Evolutionary conservation across 2,329 filamentous ascomycete species (phyloP).

Genomic region (Exophiala bonariae): DNA sequence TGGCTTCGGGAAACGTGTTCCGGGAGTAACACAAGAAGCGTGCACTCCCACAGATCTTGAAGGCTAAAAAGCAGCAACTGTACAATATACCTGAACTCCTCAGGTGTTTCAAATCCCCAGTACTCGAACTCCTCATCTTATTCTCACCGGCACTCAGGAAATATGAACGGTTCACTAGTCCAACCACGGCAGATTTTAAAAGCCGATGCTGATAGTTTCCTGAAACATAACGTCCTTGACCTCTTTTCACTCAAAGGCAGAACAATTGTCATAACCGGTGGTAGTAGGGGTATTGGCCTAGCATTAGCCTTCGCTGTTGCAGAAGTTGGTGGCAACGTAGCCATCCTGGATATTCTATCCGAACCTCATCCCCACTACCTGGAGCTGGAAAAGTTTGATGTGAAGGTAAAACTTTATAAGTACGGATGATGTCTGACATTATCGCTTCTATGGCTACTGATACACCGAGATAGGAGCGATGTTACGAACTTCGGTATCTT

Average conservation of each 20-base stretch:
- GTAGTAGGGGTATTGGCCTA: constrained; percentile 18
- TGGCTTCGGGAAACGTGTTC: too few species aligned
- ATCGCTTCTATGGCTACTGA: constrained; percentile 5
- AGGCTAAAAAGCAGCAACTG: too few species aligned
- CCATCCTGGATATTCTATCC: constrained; percentile 11
- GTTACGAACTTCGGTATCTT: constrained; percentile 6
- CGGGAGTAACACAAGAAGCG: too few species aligned
- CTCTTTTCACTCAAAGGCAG: constrained; percentile 12
- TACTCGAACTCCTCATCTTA: too few species aligned
- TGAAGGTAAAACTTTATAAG: background rate
- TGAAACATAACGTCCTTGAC: background rate
- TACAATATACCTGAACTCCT: too few species aligned
- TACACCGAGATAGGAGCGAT: constrained; percentile 8
- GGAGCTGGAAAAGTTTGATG: constrained; percentile 1
- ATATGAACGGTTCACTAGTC: too few species aligned
- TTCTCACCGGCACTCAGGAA: too few species aligned
- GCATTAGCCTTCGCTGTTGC: constrained; percentile 11
- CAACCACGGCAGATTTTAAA: too few species aligned
- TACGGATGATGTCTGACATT: constrained; percentile 8
- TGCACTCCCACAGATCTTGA: too few species aligned
- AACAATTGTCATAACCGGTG: constrained; percentile 18
- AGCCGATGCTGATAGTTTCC: constrained; percentile 3
- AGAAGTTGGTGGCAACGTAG: constrained; percentile 17
- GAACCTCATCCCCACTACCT: constrained; percentile 13
- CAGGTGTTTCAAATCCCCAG: too few species aligned